Base-by-base conservation (phyloP, 73 alveolate genomes). In the Paramecium sonneborni region DNA sequence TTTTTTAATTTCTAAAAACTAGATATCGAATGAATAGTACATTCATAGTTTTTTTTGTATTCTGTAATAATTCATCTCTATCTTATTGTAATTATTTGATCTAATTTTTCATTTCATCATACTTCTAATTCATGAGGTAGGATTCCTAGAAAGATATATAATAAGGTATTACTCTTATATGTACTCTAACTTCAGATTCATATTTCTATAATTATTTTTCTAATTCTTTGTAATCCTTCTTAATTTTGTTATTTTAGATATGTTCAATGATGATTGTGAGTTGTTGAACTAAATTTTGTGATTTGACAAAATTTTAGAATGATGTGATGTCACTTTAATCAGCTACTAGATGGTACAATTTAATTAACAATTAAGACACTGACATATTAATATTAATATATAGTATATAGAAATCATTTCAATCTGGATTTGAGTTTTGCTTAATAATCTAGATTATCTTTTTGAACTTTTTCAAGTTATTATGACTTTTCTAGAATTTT, bases 1-100 rank as follows among this genome's bases (percentile, higher is more conserved):
- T 41, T 72, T 72, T 72, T 72, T 72, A 72, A 10, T 72, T 72
- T 72, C 86, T 72, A 72, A 34, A 14, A 15, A 52, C 68, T 52
- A 52, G 23, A 18, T 52, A 52, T 52, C 68, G 55, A 20, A 32
- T 72, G 8, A 34, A 28, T 34, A 32, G 6, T 72, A 72, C 86
- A 72, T 30, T 72, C 35, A 72, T 5, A 3, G 26, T 35, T 7
- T 35, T 34, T 72, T 72, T 72, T 14, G 86, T 72, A 15, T 30
- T 72, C 15, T 20, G 10, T 6, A 72, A 35, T 14, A 72, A 41
- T 37, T 72, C 86, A 21, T 72, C 57, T 37, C 67, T 72, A 14
- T 38, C 37, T 21, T 72, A 12, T 38, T 72, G 62, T 18, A 35
- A 37, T 30, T 72, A 26, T 67, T 67, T 32, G 84, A 67, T 67